Conservation (phyloP, 805 yeast species). For the Diddensiella caesifluorescens region DNA sequence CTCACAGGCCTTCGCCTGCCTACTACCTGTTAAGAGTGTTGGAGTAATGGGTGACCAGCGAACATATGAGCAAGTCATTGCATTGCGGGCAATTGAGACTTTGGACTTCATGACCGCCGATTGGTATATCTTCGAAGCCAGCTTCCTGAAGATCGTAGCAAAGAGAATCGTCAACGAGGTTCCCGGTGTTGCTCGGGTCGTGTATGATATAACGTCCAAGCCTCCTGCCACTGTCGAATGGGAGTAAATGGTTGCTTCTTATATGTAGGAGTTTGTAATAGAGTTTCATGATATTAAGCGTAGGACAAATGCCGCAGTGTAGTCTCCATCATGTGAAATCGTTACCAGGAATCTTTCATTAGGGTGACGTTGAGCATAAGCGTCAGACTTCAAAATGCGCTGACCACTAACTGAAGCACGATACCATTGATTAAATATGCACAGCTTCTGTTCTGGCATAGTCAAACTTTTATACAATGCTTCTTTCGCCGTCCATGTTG, state of each 20-base stretch:
- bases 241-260: slow-evolving; percentile 53
- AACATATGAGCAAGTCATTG: slow-evolving; percentile 98
- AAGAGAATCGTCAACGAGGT: slow-evolving; percentile 98
- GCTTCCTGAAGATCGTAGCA: slow-evolving; percentile 87
- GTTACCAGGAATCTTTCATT: slow-evolving; percentile 49
- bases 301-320: slow-evolving; percentile 51
- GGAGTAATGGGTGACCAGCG: slow-evolving; percentile 99
- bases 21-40: slow-evolving; percentile 95
- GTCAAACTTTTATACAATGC: slow-evolving; percentile 62
- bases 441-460: slow-evolving; percentile 42
- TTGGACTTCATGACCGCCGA: slow-evolving; percentile 99
- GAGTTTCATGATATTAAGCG: too few relatives aligned
- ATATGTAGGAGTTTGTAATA: neutral
- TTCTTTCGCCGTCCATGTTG: slow-evolving; percentile 71
- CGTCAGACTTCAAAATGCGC: slow-evolving; percentile 20
- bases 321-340: slow-evolving; percentile 62
- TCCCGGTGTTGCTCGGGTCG: slow-evolving; percentile 97
- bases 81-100: slow-evolving; percentile 96
- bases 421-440: slow-evolving; percentile 58
- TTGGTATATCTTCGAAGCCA: slow-evolving; percentile 92
- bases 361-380: slow-evolving; percentile 12
- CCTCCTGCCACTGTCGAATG: slow-evolving; percentile 99
- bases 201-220: slow-evolving; percentile 96
- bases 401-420: slow-evolving; percentile 32
- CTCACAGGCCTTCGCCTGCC: slow-evolving; percentile 96